Percentiles rank a stretch among this genome's conserved stretches.
Evolutionary conservation across 164 flowering plant species (phyloP).

Genomic region (Kalanchoe fedtschenkoi): DNA sequence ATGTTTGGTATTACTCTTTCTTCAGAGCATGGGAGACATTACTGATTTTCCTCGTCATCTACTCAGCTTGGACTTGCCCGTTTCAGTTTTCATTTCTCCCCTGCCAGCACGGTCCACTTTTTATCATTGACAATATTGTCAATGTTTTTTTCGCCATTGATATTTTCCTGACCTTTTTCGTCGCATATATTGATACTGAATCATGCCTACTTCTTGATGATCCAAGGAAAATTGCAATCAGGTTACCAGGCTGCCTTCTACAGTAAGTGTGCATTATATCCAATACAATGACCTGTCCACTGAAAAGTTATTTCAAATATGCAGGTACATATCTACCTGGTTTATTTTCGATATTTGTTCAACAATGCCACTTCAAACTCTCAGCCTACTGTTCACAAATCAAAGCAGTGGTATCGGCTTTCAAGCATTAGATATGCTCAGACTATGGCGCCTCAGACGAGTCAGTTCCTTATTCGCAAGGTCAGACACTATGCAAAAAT

Average conservation of each 20-base stretch:
- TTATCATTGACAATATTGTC: constrained; percentile 67
- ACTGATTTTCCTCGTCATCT: constrained; percentile 63
- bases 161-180: constrained; percentile 80
- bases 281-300: constrained; percentile 4
- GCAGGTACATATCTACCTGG: constrained; percentile 92
- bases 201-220: constrained; percentile 70
- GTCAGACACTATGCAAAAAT: constrained; percentile 24
- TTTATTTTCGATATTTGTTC: constrained; percentile 84
- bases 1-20: background rate
- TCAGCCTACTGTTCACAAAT: constrained; percentile 52
- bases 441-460: constrained; percentile 93
- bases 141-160: constrained; percentile 84
- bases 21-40: constrained; percentile 95
- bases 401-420: constrained; percentile 46
- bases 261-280: background rate
- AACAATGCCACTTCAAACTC: constrained; percentile 69
- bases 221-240: constrained; percentile 70
- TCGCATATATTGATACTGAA: constrained; percentile 68
- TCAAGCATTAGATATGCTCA: constrained; percentile 69
- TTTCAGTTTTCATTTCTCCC: constrained; percentile 81
- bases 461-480: constrained; percentile 95
- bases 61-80: constrained; percentile 97
- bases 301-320: constrained; percentile 5
- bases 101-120: constrained; percentile 50
- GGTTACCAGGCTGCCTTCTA: constrained; percentile 27